These are phyloP conservation scores for Lyophyllum decastes DNA, from an alignment of 768 basidiomycete genomes.

Conservation along the genomic window DNA sequence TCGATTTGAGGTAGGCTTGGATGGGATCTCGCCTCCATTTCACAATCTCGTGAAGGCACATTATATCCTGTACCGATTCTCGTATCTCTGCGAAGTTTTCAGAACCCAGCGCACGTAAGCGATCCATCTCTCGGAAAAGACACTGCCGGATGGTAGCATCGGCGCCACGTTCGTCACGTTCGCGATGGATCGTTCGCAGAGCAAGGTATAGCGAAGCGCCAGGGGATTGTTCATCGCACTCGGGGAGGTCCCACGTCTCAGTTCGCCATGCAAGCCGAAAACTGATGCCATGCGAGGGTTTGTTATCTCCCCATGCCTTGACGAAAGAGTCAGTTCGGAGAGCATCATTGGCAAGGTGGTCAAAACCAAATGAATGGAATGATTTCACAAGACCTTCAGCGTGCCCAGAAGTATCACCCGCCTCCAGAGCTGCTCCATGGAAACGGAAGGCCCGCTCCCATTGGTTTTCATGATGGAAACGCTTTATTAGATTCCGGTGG, in stretches of 20 bases:
- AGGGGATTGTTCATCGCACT: conserved; percentile 45
- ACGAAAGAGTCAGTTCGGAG: conserved; percentile 45
- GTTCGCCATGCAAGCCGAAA: conserved; percentile 94
- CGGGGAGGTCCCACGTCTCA: conserved; percentile 92
- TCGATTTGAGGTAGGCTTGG: conserved; percentile 34
- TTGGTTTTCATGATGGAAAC: conserved; percentile 90
- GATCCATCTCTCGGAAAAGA: conserved; percentile 61
- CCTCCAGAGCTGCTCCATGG: conserved; percentile 84
- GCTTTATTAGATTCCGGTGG: conserved; percentile 76
- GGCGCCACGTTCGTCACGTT: conserved; percentile 56
- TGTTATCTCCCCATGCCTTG: conserved; percentile 23
- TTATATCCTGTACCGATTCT: conserved; percentile 64
- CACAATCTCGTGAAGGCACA: conserved; percentile 79
- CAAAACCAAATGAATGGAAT: conserved; percentile 89
- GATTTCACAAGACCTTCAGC: conserved; percentile 73
- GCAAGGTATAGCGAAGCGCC: conserved; percentile 74
- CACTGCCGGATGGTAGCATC: conserved; percentile 50
- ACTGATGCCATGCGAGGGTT: conserved; percentile 47
- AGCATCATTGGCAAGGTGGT: conserved; percentile 78
- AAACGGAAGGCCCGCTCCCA: conserved; percentile 91
- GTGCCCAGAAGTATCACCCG: conserved; percentile 43
- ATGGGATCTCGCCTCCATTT: conserved; percentile 51
- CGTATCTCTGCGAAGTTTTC: conserved; percentile 83
- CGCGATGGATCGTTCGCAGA: conserved; percentile 80
- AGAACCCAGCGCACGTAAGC: conserved; percentile 64